phyloP scores from a whole-genome alignment of 208 protist species.

The Wallacemonas rigidus region DNA sequence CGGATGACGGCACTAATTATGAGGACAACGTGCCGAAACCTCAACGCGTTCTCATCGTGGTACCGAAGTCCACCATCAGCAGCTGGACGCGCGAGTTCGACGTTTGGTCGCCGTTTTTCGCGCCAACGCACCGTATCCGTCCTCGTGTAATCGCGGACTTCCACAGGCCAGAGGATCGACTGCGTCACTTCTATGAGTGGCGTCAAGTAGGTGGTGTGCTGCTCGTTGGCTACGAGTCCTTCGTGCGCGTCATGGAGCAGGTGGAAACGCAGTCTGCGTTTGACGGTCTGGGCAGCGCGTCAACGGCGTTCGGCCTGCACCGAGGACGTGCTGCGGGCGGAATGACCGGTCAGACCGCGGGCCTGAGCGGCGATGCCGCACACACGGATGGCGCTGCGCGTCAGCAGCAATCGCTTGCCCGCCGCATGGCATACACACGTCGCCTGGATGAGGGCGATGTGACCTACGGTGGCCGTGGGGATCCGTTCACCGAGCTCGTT shows the following conservation, averaged over 20 bases:
- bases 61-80: constrained; percentile 75
- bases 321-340: constrained; percentile 2
- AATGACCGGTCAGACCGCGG: background rate
- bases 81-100: constrained; percentile 67
- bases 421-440: constrained; percentile 12
- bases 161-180: constrained; percentile 17
- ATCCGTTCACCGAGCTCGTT: constrained; percentile 80
- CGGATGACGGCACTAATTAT: background rate
- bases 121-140: constrained; percentile 36
- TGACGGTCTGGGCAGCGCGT: constrained; percentile 4
- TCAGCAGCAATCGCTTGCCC: constrained; percentile 3
- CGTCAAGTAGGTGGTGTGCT: constrained; percentile 61
- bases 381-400: background rate
- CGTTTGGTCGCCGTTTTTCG: constrained; percentile 65
- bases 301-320: constrained; percentile 7
- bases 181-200: constrained; percentile 50
- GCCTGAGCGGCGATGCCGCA: background rate
- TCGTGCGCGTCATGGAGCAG: constrained; percentile 55
- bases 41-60: constrained; percentile 55
- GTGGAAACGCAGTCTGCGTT: constrained; percentile 33
- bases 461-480: constrained; percentile 28
- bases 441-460: constrained; percentile 36
- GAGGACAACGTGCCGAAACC: background rate
- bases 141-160: constrained; percentile 13
- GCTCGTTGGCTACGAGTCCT: constrained; percentile 76